These are phyloP conservation scores for Thraustotheca clavata DNA, from an alignment of 352 stramenopile genomes.

Conservation along the genomic window DNA sequence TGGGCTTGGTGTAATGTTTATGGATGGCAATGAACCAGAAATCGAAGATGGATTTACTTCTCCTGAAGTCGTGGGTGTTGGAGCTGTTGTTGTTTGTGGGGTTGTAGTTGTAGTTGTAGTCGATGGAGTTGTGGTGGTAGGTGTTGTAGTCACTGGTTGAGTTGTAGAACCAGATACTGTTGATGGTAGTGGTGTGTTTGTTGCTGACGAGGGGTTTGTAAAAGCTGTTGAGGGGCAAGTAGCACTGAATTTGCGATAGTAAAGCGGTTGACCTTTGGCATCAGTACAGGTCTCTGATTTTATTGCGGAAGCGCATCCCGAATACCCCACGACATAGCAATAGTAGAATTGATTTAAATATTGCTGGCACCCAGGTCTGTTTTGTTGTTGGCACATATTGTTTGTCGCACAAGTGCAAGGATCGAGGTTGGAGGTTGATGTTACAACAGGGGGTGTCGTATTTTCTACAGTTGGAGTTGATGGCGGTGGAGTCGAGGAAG, in stretches of 20 bases:
- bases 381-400: conserved; percentile 3
- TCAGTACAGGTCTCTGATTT: conserved; percentile 2
- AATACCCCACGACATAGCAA: conserved; percentile 15
- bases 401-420: conserved; percentile 5
- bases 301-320: not conserved
- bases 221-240: not conserved
- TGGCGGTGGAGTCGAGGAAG: not conserved
- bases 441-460: not conserved
- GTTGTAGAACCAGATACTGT: not conserved
- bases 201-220: not conserved
- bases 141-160: not conserved
- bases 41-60: too few relatives aligned
- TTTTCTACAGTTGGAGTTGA: not conserved
- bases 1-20: not conserved
- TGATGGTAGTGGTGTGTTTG: not conserved
- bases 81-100: not conserved
- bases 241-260: not conserved
- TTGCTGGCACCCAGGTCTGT: conserved; percentile 12
- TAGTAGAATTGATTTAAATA: conserved; percentile 3
- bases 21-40: not conserved
- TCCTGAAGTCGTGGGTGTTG: too few relatives aligned
- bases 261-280: conserved; percentile 5
- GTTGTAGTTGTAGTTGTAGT: not conserved
- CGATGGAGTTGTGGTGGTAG: not conserved
- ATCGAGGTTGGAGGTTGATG: not conserved